phyloP scores from a whole-genome alignment of 306 rosid species.

The Dryas drummondii region DNA sequence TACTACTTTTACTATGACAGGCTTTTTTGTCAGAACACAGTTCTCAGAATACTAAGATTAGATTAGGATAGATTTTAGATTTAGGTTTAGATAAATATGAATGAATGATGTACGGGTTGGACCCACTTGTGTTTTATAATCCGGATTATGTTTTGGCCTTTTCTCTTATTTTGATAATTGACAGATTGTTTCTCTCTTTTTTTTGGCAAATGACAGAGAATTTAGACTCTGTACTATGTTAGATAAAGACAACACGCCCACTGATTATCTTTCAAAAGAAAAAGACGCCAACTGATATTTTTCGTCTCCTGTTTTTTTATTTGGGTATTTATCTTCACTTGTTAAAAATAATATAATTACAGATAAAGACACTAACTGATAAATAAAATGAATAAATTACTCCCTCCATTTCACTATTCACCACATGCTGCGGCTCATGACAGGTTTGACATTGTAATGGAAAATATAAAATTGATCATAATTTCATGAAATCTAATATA shows the following conservation, averaged over 20 bases:
- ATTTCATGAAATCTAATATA: neutral
- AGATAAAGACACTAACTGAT: no score
- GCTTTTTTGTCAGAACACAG: no score
- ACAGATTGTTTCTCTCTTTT: no score
- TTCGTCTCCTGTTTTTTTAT: neutral
- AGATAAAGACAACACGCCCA: no score
- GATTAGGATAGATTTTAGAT: neutral
- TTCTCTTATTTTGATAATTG: neutral
- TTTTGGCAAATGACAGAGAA: no score
- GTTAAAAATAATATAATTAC: neutral
- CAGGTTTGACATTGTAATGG: neutral
- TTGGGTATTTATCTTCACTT: neutral
- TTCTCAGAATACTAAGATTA: neutral
- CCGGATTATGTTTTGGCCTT: neutral
- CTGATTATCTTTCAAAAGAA: neutral
- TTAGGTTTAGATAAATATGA: constrained; percentile 4
- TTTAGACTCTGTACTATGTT: no score
- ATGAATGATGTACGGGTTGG: neutral
- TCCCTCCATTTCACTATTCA: no score
- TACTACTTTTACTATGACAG: neutral
- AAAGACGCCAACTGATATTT: neutral
- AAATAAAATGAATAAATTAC: neutral
- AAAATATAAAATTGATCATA: no score
- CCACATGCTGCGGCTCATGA: no score
- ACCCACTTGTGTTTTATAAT: neutral